These are phyloP conservation scores for Neostapfia colusana DNA, from an alignment of 176 grass and related monocot genomes.

Conservation along the genomic window DNA sequence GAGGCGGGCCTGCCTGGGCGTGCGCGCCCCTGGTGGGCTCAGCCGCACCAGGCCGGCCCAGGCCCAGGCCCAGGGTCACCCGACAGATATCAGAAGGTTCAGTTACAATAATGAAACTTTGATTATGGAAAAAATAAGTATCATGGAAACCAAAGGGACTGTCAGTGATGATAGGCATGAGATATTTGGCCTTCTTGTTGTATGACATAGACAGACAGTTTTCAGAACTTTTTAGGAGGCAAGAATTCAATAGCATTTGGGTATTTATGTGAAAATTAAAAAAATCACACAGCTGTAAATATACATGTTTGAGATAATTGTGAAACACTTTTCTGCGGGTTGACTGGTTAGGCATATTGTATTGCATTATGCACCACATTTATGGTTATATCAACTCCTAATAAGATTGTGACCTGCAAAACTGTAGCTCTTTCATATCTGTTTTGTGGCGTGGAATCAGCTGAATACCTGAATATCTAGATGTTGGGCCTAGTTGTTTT, in stretches of 20 bases:
- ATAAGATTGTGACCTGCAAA: no score
- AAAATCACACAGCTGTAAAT: background rate
- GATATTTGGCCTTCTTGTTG: background rate
- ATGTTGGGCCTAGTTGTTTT: conserved; percentile 1
- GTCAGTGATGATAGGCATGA: background rate
- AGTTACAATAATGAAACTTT: background rate
- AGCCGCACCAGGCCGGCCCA: no score
- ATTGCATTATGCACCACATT: background rate
- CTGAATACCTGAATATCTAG: background rate
- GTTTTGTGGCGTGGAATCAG: background rate
- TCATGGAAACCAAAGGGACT: no score
- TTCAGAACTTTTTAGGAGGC: background rate
- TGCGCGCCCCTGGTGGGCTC: no score
- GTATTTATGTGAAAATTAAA: background rate
- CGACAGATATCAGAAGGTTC: background rate
- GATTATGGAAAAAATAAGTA: background rate
- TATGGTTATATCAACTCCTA: background rate
- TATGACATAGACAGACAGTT: background rate
- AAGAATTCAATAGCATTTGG: background rate
- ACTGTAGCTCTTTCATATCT: background rate
- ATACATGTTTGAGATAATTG: conserved; percentile 6
- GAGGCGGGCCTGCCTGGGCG: no score
- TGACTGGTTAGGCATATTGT: conserved; percentile 1
- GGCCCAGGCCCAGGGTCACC: no score
- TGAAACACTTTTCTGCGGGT: background rate